These are phyloP conservation scores for Kwoniella mangroviensis DNA, from an alignment of 768 basidiomycete species.

Conservation along the genomic window DNA sequence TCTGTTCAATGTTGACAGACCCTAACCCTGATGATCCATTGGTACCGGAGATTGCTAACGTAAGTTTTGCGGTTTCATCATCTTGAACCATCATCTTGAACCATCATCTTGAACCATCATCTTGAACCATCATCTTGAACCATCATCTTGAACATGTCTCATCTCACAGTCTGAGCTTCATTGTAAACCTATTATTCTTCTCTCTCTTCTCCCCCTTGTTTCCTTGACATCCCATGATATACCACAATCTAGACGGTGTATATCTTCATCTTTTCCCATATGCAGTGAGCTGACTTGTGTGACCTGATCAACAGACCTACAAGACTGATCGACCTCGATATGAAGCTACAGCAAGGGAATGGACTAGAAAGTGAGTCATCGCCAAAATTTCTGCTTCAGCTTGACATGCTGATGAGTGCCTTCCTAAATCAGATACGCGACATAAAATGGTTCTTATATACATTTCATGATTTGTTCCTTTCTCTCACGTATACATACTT, in stretches of 20 bases:
- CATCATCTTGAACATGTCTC: too few relatives aligned
- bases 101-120: too few relatives aligned
- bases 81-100: background rate
- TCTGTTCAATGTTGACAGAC: conserved; percentile 99
- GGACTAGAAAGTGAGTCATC: conserved; percentile 88
- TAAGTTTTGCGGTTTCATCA: conserved; percentile 48
- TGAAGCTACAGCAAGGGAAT: conserved; percentile 97
- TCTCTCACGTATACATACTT: conserved; percentile 21
- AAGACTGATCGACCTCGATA: conserved; percentile 98
- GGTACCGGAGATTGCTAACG: conserved; percentile 96
- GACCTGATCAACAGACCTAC: conserved; percentile 65
- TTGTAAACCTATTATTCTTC: background rate
- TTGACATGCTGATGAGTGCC: too few relatives aligned
- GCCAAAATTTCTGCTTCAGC: background rate
- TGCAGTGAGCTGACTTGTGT: too few relatives aligned
- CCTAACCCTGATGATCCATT: conserved; percentile 99
- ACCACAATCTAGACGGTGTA: too few relatives aligned
- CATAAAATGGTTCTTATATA: conserved; percentile 24
- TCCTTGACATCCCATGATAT: background rate
- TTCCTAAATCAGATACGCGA: conserved; percentile 25
- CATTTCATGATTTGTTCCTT: conserved; percentile 16
- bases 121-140: too few relatives aligned
- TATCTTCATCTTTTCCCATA: background rate
- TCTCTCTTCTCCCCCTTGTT: background rate
- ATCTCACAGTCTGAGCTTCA: background rate